Evolutionary conservation across 257 asterid species (phyloP).

Genomic region (Solanum habrochaites): DNA sequence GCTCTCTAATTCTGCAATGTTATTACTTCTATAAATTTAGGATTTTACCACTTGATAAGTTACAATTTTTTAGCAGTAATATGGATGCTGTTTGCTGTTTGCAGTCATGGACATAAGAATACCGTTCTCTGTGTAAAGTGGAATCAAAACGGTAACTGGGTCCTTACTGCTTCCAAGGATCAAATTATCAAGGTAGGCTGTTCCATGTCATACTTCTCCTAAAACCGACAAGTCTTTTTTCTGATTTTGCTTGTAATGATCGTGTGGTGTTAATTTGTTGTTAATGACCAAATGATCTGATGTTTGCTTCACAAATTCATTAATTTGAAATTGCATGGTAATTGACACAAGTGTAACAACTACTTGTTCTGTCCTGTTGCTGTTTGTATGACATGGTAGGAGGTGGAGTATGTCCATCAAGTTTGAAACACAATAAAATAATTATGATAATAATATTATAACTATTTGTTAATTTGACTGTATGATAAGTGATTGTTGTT

Average conservation of each 20-base stretch:
- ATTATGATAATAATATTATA: neutral
- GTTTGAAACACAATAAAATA: neutral
- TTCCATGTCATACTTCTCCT: neutral
- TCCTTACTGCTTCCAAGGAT: conserved; percentile 90
- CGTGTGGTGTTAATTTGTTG: neutral
- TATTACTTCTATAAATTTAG: neutral
- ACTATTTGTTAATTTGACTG: neutral
- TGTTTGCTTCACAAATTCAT: neutral
- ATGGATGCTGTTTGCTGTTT: conserved; percentile 5
- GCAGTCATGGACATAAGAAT: conserved; percentile 97
- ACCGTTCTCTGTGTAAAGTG: conserved; percentile 81
- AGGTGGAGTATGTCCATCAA: neutral
- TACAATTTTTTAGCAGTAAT: neutral
- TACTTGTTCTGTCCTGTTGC: neutral
- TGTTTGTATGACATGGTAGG: neutral
- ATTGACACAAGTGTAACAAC: neutral
- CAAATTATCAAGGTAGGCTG: conserved; percentile 78
- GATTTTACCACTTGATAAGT: neutral
- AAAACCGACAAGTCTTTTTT: neutral
- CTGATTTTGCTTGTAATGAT: neutral
- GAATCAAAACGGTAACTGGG: conserved; percentile 99
- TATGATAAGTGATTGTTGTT: neutral
- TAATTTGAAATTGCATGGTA: neutral
- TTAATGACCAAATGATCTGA: neutral
- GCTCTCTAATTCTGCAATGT: neutral